These are phyloP conservation scores for Populus alba DNA, from an alignment of 345 rosid genomes.

Conservation along the genomic window DNA sequence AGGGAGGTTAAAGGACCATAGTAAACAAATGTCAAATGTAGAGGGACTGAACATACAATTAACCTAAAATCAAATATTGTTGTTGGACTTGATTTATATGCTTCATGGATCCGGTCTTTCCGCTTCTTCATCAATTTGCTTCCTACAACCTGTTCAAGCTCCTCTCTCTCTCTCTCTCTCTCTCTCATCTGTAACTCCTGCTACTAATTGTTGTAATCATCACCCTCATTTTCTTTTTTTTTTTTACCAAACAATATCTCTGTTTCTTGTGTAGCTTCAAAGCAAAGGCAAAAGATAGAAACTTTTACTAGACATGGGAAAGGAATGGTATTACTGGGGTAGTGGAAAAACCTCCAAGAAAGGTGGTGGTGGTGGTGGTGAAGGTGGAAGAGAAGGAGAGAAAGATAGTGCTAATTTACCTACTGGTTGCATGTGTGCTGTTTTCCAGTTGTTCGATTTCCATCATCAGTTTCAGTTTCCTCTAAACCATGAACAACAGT, in stretches of 20 bases:
- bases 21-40: not conserved
- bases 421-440: constrained; percentile 74
- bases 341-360: constrained; percentile 39
- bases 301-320: constrained; percentile 44
- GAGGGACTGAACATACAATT: not conserved
- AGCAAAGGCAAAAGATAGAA: not conserved
- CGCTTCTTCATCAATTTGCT: constrained; percentile 24
- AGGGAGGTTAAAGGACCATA: not conserved
- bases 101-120: constrained; percentile 46
- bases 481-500: constrained; percentile 37
- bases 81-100: constrained; percentile 9
- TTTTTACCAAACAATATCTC: not conserved
- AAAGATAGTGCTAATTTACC: constrained; percentile 4
- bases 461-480: constrained; percentile 53
- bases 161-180: not conserved
- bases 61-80: constrained; percentile 12
- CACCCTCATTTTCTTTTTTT: constrained; percentile 4
- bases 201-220: constrained; percentile 15
- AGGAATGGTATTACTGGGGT: constrained; percentile 41
- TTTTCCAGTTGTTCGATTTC: constrained; percentile 75
- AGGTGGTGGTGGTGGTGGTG: constrained; percentile 16
- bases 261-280: not conserved
- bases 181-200: not conserved
- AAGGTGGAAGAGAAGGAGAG: not conserved
- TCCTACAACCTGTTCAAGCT: not conserved